Evolutionary conservation across 1,284 basidiomycete genomes (phyloP), one percentile per base, ranked within the genome.

Genomic region (Rhodotorula sp.): DNA sequence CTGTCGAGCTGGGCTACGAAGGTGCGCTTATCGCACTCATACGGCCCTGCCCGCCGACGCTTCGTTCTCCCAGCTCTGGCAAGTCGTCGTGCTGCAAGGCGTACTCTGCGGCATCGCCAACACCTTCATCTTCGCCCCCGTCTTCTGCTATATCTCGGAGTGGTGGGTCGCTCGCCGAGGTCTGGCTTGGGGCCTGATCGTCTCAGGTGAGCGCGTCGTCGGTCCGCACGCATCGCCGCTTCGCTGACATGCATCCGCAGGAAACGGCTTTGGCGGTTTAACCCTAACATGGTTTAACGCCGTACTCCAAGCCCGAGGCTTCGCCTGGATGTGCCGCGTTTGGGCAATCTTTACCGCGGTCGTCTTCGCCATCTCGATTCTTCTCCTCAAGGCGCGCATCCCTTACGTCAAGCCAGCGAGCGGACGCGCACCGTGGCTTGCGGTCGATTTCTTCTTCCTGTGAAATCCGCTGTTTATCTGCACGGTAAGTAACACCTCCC

Each of bases 81-180:
- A 71, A 4, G 34, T 73, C 4, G 56, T 73, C n/a, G 9, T 73
- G 4, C 69, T 70, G 5, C 64, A 67, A 6, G 68, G 68, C 16
- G 59, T 71, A 0, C 60, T 73, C 1, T 30, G 63, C 15, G 71
- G 71, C 5, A 8, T 46, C 7, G 48, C 59, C 1, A 69, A 69
- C 13, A 61, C 72, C 1, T 50, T 71, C 1, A 56, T 73, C 7
- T 73, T 69, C 48, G 47, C 72, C 1, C 72, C 72, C 0, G 72
- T 73, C 0, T 52, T 71, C 9, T 56, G 71, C 2, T 73, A 64
- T 62, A 46, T 73, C 4, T 64, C 66, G n/a, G 64, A 53, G 8
- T 65, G 64, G 64, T 65, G 46, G 24, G 31, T 55, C 34, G 30
- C 50, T 11, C 55, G 60, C 13, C 64, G 72, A 1, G 71, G 71